Percentiles rank a stretch among this genome's conserved stretches.
Conservation (phyloP, 768 basidiomycete genomes). For the Lyophyllum shimeji region DNA sequence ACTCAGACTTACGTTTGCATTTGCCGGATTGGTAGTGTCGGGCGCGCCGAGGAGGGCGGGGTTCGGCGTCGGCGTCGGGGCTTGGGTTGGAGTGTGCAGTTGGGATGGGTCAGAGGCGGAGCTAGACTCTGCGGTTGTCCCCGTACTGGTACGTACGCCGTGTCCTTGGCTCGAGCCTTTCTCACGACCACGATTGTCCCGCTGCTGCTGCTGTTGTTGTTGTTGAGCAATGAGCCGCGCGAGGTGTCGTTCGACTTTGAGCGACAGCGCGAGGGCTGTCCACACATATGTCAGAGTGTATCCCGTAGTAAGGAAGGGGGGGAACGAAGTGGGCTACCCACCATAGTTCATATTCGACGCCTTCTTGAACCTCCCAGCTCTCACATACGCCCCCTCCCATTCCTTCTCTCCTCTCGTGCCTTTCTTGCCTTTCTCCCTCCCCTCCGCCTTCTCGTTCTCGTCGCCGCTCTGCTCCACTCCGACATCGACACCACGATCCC, state of each 20-base stretch:
- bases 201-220: not conserved
- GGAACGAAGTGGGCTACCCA: not conserved
- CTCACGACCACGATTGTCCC: not conserved
- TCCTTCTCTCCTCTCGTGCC: not conserved
- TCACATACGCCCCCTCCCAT: constrained; percentile 52
- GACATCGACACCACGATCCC: constrained; percentile 1
- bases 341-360: constrained; percentile 92
- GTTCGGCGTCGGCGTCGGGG: constrained; percentile 1
- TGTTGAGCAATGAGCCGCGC: constrained; percentile 29
- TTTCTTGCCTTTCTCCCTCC: constrained; percentile 5
- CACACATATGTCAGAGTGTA: too few species aligned
- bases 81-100: not conserved
- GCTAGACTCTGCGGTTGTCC: not conserved
- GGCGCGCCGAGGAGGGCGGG: constrained; percentile 9
- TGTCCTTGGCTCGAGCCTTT: not conserved
- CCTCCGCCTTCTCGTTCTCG: too few species aligned
- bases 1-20: not conserved
- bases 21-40: not conserved
- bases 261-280: constrained; percentile 59
- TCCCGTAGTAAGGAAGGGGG: too few species aligned
- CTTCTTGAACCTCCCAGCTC: constrained; percentile 90
- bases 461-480: not conserved
- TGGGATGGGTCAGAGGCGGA: not conserved
- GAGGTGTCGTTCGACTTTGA: constrained; percentile 56
- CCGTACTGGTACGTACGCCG: not conserved